Evolutionary conservation across 1,284 basidiomycete genomes (phyloP).

Genomic region (Chondrostereum purpureum): DNA sequence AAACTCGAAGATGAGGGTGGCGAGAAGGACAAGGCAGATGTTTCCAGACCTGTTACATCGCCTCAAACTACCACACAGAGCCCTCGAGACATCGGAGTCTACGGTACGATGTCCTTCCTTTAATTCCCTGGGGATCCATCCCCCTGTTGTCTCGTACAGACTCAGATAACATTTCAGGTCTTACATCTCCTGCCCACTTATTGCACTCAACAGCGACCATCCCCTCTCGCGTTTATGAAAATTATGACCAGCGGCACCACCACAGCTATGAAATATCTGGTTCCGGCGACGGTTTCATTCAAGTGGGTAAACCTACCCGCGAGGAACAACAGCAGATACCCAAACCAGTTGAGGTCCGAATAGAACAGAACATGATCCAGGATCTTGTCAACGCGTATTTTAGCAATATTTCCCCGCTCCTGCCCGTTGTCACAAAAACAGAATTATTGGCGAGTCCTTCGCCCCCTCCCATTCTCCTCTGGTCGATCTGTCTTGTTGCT

Average conservation of each 20-base stretch:
- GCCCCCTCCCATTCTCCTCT: conserved; percentile 78
- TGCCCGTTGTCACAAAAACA: conserved; percentile 81
- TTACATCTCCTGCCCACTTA: conserved; percentile 80
- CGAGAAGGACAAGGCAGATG: conserved; percentile 37
- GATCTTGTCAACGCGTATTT: conserved; percentile 90
- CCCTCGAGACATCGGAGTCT: conserved; percentile 48
- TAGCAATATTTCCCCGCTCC: conserved; percentile 73
- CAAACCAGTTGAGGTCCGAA: conserved; percentile 59
- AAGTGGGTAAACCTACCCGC: conserved; percentile 61
- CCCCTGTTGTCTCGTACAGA: conserved; percentile 22
- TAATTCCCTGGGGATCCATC: conserved; percentile 13
- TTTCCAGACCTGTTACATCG: conserved; percentile 25
- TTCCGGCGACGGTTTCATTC: conserved; percentile 83
- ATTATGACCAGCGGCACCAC: conserved; percentile 80
- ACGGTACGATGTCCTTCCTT: conserved; percentile 40
- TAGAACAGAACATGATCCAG: conserved; percentile 77
- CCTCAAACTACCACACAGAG: conserved; percentile 31
- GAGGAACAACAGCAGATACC: conserved; percentile 50
- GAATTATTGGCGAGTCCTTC: conserved; percentile 78
- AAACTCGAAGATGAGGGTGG: conserved; percentile 64
- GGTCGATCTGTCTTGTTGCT: conserved; percentile 89
- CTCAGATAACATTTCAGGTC: conserved; percentile 51
- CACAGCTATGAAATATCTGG: conserved; percentile 79
- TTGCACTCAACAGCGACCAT: conserved; percentile 86
- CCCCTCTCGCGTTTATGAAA: conserved; percentile 77